Percentiles rank a stretch among this genome's conserved stretches.
Evolutionary conservation across 768 basidiomycete species (phyloP).

Genomic region (Brasilioporus rufonigricans): DNA sequence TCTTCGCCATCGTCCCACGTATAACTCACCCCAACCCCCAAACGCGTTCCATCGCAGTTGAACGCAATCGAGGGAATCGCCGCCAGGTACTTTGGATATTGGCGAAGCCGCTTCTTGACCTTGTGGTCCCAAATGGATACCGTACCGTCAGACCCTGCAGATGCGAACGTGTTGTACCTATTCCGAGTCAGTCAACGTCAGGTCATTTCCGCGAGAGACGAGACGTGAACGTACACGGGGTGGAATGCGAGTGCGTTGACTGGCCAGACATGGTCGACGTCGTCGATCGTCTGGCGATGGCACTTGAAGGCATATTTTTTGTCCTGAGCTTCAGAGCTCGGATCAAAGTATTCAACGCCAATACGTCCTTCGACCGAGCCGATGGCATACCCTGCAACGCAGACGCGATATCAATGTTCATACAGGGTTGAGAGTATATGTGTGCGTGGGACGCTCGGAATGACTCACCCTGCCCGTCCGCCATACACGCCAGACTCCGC

Average conservation of each 20-base stretch:
- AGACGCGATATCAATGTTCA: not conserved
- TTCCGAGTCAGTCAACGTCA: not conserved
- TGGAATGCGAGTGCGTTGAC: conserved; percentile 96
- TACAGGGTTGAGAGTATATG: not conserved
- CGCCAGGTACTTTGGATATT: conserved; percentile 76
- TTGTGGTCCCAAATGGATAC: conserved; percentile 98
- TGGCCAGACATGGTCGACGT: conserved; percentile 94
- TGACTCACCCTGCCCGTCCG: conserved; percentile 77
- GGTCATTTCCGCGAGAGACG: not conserved
- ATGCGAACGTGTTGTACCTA: conserved; percentile 92
- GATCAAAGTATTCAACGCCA: conserved; percentile 95
- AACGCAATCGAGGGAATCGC: conserved; percentile 81
- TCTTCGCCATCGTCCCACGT: conserved; percentile 88
- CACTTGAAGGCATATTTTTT: conserved; percentile 89
- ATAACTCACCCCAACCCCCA: conserved; percentile 85
- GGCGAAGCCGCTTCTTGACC: conserved; percentile 91
- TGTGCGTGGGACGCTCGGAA: no score
- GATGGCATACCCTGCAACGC: conserved; percentile 75
- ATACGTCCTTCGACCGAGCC: conserved; percentile 95
- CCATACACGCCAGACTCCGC: conserved; percentile 87
- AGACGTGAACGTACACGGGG: conserved; percentile 53
- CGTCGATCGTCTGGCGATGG: conserved; percentile 86
- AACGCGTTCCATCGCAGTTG: conserved; percentile 75
- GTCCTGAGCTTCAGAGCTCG: conserved; percentile 72
- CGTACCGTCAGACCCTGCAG: conserved; percentile 90